phyloP scores from a whole-genome alignment of 2,329 filamentous ascomycete species.

The Stachybotrys chartarum region DNA sequence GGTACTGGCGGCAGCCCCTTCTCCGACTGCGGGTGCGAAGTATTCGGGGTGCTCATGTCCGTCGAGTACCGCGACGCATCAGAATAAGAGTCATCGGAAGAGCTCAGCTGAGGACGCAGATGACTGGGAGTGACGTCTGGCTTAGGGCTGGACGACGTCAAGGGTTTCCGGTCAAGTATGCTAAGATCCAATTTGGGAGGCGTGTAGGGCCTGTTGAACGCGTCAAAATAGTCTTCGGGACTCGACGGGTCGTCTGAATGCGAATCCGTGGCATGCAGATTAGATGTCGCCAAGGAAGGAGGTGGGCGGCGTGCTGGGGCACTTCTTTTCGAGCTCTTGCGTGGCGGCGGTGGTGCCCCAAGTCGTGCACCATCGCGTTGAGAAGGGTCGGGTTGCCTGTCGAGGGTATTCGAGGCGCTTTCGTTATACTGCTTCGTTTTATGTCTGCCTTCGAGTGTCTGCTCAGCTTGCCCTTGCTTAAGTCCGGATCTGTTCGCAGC shows the following conservation, averaged over 20 bases:
- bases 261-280: neutral
- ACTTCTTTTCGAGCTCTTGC: constrained; percentile 17
- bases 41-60: constrained; percentile 29
- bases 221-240: neutral
- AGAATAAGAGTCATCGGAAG: constrained; percentile 29
- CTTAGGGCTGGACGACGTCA: neutral
- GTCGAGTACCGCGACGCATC: constrained; percentile 29
- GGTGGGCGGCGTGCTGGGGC: neutral
- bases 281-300: neutral
- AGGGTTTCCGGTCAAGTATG: neutral
- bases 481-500: neutral
- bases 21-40: constrained; percentile 32
- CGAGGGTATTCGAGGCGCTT: neutral
- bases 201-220: neutral
- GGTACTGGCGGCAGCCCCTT: constrained; percentile 18
- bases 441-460: neutral
- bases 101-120: constrained; percentile 16
- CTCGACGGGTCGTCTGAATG: neutral
- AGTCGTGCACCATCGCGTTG: constrained; percentile 1
- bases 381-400: neutral
- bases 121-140: neutral
- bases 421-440: neutral
- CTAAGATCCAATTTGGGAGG: neutral
- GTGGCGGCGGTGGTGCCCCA: constrained; percentile 16
- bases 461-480: neutral